Evolutionary conservation across 768 basidiomycete genomes (phyloP), one percentile per base, ranked within the genome.

Genomic region (Clavaria fumosa): DNA sequence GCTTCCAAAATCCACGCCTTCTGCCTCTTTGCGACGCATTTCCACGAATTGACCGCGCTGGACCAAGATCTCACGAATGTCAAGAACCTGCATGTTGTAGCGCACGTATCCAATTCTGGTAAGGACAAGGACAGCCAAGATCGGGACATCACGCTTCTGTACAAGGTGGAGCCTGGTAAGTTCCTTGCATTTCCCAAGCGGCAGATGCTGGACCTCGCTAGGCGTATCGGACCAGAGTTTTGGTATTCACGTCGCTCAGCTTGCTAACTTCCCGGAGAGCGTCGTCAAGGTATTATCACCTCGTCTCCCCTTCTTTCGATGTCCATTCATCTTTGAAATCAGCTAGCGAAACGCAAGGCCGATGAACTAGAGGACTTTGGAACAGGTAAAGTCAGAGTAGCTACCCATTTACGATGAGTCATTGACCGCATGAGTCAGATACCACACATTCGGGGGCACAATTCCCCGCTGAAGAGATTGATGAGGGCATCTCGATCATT

Each of bases 221-320:
- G 86, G 88, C 10, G 70, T 95, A 15, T 89, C 85, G 31, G 93
- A 97, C 53, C 93, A 96, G 57, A 93, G 88, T 52, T 97, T 96
- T 50, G 95, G 93, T 57, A 97, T 99, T 20, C 90, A 97, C 48
- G 95, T 99, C 11, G 95, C 95, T 0, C 71, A 89, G 53, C 64
- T 97, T n/a, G 93, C 93, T 3, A 91, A 96, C 56, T 99, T 99
- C 58, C 95, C 95, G 0, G 84, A 91, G 43, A 81, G 76, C 45
- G 91, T 97, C 7, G 72, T 97, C 42, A 85, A 81, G 66, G 81
- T 84, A 34, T 40, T 64, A n/a, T 18, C 31, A 17, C 34, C 9
- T 4, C 44, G 7, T 14, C 5, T 28, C 2, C 7, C 2, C n/a
- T 23, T 5, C 4, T 34, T 11, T n/a, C 24, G 15, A 27, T 19